These are phyloP conservation scores for Thamnidium elegans DNA, from an alignment of 192 early-diverging fungal genomes.

Conservation along the genomic window DNA sequence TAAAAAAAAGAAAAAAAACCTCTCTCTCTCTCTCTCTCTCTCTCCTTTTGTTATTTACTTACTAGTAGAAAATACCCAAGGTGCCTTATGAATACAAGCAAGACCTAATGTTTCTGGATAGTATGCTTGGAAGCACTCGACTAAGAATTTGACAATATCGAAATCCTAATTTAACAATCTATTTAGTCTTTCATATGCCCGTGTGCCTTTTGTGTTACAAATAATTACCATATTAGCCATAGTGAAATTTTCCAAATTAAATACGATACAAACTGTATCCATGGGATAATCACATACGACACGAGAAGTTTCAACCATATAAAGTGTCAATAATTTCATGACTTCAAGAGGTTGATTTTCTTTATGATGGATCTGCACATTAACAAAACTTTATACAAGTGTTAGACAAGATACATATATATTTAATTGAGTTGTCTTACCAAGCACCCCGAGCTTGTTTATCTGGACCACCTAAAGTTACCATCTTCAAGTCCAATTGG, in stretches of 20 bases:
- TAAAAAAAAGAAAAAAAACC: not conserved
- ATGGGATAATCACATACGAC: slow-evolving; percentile 61
- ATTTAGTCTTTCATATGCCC: slow-evolving; percentile 1
- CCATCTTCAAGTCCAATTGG: slow-evolving; percentile 47
- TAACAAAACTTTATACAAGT: slow-evolving; percentile 38
- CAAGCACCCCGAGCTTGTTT: slow-evolving; percentile 45
- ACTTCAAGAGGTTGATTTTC: slow-evolving; percentile 59
- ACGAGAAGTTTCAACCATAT: slow-evolving; percentile 69
- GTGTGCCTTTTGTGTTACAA: not conserved
- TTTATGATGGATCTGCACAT: slow-evolving; percentile 52
- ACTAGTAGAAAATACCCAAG: slow-evolving; percentile 77
- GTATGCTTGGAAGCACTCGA: slow-evolving; percentile 78
- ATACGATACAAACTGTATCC: slow-evolving; percentile 70
- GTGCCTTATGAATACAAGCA: slow-evolving; percentile 79
- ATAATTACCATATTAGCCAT: slow-evolving; percentile 60
- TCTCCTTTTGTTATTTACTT: not conserved
- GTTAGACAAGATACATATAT: not conserved
- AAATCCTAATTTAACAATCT: slow-evolving; percentile 49
- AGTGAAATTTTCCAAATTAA: slow-evolving; percentile 78
- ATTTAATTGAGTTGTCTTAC: slow-evolving; percentile 33
- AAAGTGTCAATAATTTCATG: slow-evolving; percentile 64
- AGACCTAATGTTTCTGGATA: slow-evolving; percentile 87
- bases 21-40: too few relatives aligned
- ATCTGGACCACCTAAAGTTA: slow-evolving; percentile 48
- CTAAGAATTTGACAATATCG: slow-evolving; percentile 69